Evolutionary conservation across 192 early-diverging fungal species (phyloP).

Genomic region (Coemansia brasiliensis): DNA sequence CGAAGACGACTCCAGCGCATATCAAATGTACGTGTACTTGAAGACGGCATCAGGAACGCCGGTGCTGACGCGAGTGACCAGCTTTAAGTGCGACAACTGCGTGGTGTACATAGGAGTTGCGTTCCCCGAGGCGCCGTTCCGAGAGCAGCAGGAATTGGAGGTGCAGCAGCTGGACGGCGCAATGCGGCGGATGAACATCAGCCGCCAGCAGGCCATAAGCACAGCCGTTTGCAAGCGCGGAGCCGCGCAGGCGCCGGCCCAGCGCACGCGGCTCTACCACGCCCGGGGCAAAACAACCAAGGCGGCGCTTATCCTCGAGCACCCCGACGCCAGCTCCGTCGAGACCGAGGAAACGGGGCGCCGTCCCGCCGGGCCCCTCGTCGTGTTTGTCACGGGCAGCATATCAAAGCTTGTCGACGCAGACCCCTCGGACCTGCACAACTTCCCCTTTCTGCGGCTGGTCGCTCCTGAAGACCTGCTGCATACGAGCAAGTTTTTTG

Average conservation of each 20-base stretch:
- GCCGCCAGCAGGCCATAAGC: slow-evolving; percentile 1
- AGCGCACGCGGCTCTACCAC: slow-evolving; percentile 29
- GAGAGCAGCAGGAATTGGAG: slow-evolving; percentile 23
- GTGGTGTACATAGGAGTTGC: slow-evolving; percentile 25
- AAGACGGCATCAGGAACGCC: slow-evolving; percentile 16
- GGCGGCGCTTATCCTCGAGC: slow-evolving; percentile 39
- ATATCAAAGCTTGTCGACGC: slow-evolving; percentile 33
- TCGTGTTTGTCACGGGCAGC: slow-evolving; percentile 42
- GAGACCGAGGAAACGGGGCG: slow-evolving; percentile 5
- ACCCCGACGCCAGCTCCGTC: slow-evolving; percentile 10
- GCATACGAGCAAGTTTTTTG: slow-evolving; percentile 32
- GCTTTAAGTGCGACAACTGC: slow-evolving; percentile 44
- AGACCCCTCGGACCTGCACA: slow-evolving; percentile 28
- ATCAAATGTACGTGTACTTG: slow-evolving; percentile 43
- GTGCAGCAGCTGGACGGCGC: slow-evolving; percentile 47
- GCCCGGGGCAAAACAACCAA: slow-evolving; percentile 22
- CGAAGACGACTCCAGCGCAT: slow-evolving; percentile 29
- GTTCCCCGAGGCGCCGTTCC: slow-evolving; percentile 34
- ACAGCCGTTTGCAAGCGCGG: not conserved
- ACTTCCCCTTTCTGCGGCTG: slow-evolving; percentile 37
- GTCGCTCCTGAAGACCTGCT: slow-evolving; percentile 44
- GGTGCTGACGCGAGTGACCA: slow-evolving; percentile 32
- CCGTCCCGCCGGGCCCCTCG: slow-evolving; percentile 15
- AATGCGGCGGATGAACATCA: slow-evolving; percentile 27
- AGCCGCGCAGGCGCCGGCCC: not conserved